Base-by-base conservation (phyloP, 164 flowering plant genomes). In the Annona cherimola region DNA sequence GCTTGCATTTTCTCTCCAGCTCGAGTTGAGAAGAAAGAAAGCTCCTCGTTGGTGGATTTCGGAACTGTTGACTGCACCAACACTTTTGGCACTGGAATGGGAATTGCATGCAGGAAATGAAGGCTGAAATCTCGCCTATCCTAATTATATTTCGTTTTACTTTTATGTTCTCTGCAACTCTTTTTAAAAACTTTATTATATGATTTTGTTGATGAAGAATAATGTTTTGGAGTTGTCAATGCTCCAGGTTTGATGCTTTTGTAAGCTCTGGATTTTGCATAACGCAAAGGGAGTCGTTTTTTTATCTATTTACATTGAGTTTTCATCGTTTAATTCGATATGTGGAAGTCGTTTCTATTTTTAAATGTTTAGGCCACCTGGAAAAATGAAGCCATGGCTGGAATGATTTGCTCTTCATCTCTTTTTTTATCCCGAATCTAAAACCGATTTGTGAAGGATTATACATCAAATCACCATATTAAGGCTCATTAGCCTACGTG, bases 81-180 rank as follows among this genome's bases (percentile, higher is more conserved):
- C 26, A 81, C 85, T 57, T 73, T 74, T n/a, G 57, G 70, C 42
- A 69, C 79, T 68, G 90, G 88, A 55, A 76, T 76, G 70, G 93
- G 89, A 55, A 84, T 90, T 61, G 85, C 87, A 65, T 86, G 96
- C 83, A 84, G 80, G 78, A 90, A 80, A 63, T 71, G 68, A 45
- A 63, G 9, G 44, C 11, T 61, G 39, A 61, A 19, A 61, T 20
- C 26, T 41, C 42, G 41, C 4, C 42, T 12, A 16, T 16, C 42
- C 16, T 39, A 63, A 63, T 2, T 7, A 57, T 57, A 57, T 16
- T 16, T 16, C 4, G 61, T 57, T 57, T 4, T 12, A 57, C 61
- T 61, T 8, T 8, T 26, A 8, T 61, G 26, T 61, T 18, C 8
- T 8, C 18, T 61, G 26, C 41, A 61, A n/a, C 26, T 19, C 63